These are phyloP conservation scores for Cystoderma amianthinum DNA, from an alignment of 768 basidiomycete genomes.

Conservation along the genomic window DNA sequence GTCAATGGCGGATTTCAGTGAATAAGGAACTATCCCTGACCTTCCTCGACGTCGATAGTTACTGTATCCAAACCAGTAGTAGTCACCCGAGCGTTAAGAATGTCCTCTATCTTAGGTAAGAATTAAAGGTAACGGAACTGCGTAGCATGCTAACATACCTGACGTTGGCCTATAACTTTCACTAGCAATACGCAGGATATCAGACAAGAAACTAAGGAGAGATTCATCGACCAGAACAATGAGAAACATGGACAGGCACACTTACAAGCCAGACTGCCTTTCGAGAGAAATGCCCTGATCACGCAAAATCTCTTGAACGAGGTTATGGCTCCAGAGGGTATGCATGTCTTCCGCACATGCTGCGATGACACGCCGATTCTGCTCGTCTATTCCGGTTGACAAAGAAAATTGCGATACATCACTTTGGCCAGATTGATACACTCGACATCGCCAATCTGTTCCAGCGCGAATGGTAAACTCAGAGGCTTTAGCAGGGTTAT, in stretches of 20 bases:
- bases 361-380: slow-evolving; percentile 38
- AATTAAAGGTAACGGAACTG: not conserved
- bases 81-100: slow-evolving; percentile 56
- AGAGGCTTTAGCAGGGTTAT: slow-evolving; percentile 33
- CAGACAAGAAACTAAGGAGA: slow-evolving; percentile 46
- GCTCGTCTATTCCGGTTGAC: slow-evolving; percentile 25
- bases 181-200: slow-evolving; percentile 42
- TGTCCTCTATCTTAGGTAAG: slow-evolving; percentile 36
- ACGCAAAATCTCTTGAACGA: slow-evolving; percentile 34
- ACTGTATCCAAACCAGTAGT: slow-evolving; percentile 65
- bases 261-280: slow-evolving; percentile 60
- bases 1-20: too few relatives aligned
- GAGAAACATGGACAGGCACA: slow-evolving; percentile 1
- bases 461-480: slow-evolving; percentile 42
- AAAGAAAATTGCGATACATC: not conserved
- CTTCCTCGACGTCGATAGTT: slow-evolving; percentile 37
- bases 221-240: not conserved
- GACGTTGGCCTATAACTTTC: slow-evolving; percentile 45
- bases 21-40: too few relatives aligned
- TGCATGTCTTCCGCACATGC: slow-evolving; percentile 50
- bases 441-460: slow-evolving; percentile 29
- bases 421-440: not conserved
- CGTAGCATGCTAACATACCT: slow-evolving; percentile 24
- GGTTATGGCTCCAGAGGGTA: slow-evolving; percentile 41
- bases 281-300: slow-evolving; percentile 39